phyloP scores from a whole-genome alignment of 345 rosid species.

The Pelargonium nanum region DNA sequence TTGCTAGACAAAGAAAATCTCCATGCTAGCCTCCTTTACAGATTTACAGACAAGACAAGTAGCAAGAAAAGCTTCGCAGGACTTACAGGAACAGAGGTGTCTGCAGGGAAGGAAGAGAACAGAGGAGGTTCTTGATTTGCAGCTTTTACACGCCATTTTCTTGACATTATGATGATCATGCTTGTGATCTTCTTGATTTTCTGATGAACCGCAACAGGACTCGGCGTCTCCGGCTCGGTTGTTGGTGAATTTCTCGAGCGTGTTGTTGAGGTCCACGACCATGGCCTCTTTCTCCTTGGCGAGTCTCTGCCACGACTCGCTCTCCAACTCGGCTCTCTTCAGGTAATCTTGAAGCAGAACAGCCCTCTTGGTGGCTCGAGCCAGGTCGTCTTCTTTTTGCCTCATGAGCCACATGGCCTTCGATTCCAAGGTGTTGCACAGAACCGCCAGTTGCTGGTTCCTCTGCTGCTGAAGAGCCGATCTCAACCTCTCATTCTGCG shows the following conservation, averaged over 20 bases:
- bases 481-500: slow-evolving; percentile 27
- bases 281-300: slow-evolving; percentile 30
- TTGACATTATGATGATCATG: too few relatives aligned
- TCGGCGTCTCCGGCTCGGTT: slow-evolving; percentile 21
- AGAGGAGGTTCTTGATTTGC: slow-evolving; percentile 28
- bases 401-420: slow-evolving; percentile 18
- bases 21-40: slow-evolving; percentile 44
- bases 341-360: slow-evolving; percentile 31
- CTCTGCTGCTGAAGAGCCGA: slow-evolving; percentile 24
- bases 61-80: slow-evolving; percentile 35
- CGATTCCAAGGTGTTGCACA: slow-evolving; percentile 20
- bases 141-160: slow-evolving; percentile 8
- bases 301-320: slow-evolving; percentile 21
- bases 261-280: slow-evolving; percentile 22
- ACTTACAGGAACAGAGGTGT: slow-evolving; percentile 52
- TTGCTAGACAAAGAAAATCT: slow-evolving; percentile 29
- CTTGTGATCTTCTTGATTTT: too few relatives aligned
- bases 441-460: slow-evolving; percentile 15
- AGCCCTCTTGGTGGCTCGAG: slow-evolving; percentile 21
- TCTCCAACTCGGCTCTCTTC: slow-evolving; percentile 24
- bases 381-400: slow-evolving; percentile 32
- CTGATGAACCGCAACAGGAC: slow-evolving; percentile 7
- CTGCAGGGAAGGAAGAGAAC: slow-evolving; percentile 51
- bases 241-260: slow-evolving; percentile 17
- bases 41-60: slow-evolving; percentile 47